Evolutionary conservation across 2,329 filamentous ascomycete species (phyloP).

Genomic region (Exutisphaerella laricina): DNA sequence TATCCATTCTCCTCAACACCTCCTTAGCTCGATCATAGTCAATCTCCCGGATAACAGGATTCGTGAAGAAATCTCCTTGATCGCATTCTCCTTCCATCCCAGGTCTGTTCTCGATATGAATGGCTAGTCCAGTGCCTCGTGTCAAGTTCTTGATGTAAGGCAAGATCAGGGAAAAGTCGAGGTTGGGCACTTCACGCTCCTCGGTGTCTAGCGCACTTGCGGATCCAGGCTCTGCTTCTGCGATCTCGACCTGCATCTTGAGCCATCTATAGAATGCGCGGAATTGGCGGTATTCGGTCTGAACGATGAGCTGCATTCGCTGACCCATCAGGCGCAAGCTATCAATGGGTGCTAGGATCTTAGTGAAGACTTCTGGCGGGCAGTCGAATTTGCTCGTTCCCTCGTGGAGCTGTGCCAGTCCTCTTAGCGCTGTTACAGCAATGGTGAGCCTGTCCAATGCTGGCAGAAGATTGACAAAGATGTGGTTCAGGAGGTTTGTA

Average conservation of each 20-base stretch:
- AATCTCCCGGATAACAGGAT: constrained; percentile 15
- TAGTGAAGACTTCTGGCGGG: constrained; percentile 35
- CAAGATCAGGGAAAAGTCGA: constrained; percentile 68
- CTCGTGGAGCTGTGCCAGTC: constrained; percentile 75
- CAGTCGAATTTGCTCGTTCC: constrained; percentile 56
- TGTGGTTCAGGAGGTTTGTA: constrained; percentile 66
- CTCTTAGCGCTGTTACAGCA: constrained; percentile 74
- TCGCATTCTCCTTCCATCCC: constrained; percentile 36
- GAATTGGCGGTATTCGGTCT: constrained; percentile 75
- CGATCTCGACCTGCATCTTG: constrained; percentile 71
- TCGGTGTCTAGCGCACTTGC: constrained; percentile 62
- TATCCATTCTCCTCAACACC: constrained; percentile 14
- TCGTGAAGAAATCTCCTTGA: constrained; percentile 20
- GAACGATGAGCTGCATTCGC: constrained; percentile 63
- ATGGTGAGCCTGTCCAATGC: constrained; percentile 77
- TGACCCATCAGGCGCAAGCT: constrained; percentile 71
- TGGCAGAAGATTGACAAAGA: constrained; percentile 84
- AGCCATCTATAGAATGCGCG: constrained; percentile 77
- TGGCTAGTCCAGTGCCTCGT: constrained; percentile 28
- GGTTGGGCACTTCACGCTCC: constrained; percentile 66
- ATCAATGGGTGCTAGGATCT: constrained; percentile 60
- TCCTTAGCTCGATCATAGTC: constrained; percentile 22
- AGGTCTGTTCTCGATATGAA: constrained; percentile 32
- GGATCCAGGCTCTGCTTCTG: constrained; percentile 58
- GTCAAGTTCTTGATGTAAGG: constrained; percentile 67